phyloP scores from a whole-genome alignment of 2,329 filamentous ascomycete species.

The Talaromyces islandicus region DNA sequence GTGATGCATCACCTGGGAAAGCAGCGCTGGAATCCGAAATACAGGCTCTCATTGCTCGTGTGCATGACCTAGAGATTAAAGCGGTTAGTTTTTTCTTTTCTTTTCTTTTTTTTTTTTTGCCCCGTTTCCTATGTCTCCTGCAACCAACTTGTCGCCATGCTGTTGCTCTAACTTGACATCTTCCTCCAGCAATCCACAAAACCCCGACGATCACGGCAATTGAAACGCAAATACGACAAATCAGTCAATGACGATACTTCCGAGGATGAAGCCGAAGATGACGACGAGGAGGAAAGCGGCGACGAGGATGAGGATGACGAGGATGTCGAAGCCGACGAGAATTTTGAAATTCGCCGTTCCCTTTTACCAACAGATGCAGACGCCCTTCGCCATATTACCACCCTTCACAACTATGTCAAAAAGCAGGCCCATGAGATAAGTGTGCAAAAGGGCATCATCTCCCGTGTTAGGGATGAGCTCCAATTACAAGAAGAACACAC shows the following conservation, averaged over 20 bases:
- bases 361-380: conserved; percentile 61
- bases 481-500: conserved; percentile 80
- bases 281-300: conserved; percentile 18
- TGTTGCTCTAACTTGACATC: conserved; percentile 1
- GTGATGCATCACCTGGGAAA: conserved; percentile 69
- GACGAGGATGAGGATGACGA: conserved; percentile 50
- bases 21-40: conserved; percentile 76
- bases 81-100: conserved; percentile 43
- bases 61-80: conserved; percentile 77
- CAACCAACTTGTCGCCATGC: background rate
- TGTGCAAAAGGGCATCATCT: conserved; percentile 78
- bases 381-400: conserved; percentile 55
- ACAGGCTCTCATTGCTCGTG: conserved; percentile 66
- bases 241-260: conserved; percentile 23
- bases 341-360: conserved; percentile 16
- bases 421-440: conserved; percentile 90
- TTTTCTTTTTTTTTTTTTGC: background rate
- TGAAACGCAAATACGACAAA: conserved; percentile 28
- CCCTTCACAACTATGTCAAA: conserved; percentile 83
- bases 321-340: conserved; percentile 24
- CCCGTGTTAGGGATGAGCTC: conserved; percentile 78
- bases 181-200: conserved; percentile 33
- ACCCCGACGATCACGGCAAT: conserved; percentile 30
- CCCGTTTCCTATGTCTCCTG: background rate
- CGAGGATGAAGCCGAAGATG: conserved; percentile 18